These are phyloP conservation scores for Phytophthora tentaculata DNA, from an alignment of 352 stramenopile genomes.

Conservation along the genomic window DNA sequence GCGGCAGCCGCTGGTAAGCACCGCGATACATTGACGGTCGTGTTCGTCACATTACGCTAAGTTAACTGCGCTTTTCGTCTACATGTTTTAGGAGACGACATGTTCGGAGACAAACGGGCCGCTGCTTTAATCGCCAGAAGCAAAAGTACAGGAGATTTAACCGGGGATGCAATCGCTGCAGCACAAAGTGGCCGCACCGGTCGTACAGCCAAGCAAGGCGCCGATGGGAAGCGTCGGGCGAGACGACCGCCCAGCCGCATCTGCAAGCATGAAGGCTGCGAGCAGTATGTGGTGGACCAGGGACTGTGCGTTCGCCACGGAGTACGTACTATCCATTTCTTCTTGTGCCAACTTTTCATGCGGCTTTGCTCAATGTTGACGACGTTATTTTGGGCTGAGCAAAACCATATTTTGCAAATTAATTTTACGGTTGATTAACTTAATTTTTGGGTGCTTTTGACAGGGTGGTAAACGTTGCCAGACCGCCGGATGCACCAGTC, in stretches of 20 bases:
- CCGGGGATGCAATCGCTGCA: conserved; percentile 4
- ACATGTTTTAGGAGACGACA: conserved; percentile 17
- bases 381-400: not conserved
- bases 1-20: conserved; percentile 29
- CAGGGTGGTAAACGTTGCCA: conserved; percentile 75
- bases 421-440: too few species aligned
- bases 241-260: conserved; percentile 64
- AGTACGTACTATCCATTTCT: conserved; percentile 45
- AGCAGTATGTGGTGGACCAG: conserved; percentile 83
- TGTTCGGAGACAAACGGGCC: conserved; percentile 26
- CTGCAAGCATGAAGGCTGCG: conserved; percentile 75
- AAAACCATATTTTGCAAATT: too few species aligned
- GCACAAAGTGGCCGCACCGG: conserved; percentile 5
- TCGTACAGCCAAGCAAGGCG: conserved; percentile 38
- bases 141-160: conserved; percentile 44
- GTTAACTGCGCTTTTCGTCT: conserved; percentile 3
- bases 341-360: conserved; percentile 6
- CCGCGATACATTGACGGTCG: not conserved
- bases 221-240: conserved; percentile 58
- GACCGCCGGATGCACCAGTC: conserved; percentile 64
- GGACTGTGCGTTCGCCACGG: conserved; percentile 79
- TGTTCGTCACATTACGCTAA: conserved; percentile 7
- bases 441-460: not conserved
- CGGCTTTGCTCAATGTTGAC: not conserved
- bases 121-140: conserved; percentile 33